Conservation (phyloP, 2,329 filamentous ascomycete genomes). For the Pyrenophora teres region DNA sequence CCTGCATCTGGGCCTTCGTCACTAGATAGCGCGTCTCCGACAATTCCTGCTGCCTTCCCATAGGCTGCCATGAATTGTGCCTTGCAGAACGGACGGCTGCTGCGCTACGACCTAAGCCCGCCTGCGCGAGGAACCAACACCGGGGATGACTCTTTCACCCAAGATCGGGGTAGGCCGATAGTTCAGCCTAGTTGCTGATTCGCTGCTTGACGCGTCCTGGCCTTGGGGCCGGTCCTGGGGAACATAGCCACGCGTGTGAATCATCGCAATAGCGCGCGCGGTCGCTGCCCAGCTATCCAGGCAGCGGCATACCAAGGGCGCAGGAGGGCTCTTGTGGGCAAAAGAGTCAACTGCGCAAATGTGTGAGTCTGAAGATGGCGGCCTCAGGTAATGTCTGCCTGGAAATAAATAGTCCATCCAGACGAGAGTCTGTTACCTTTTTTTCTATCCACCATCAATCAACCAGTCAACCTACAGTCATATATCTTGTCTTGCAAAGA, state of each 20-base stretch:
- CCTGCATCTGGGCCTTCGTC: constrained; percentile 25
- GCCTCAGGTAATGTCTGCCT: constrained; percentile 44
- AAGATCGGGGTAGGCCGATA: constrained; percentile 5
- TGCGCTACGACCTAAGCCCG: background rate
- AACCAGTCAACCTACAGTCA: constrained; percentile 3
- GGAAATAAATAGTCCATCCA: constrained; percentile 29
- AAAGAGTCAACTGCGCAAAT: constrained; percentile 21
- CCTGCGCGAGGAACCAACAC: constrained; percentile 4
- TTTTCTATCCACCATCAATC: constrained; percentile 11
- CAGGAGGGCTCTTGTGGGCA: constrained; percentile 34
- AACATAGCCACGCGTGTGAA: constrained; percentile 40
- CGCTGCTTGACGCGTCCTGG: constrained; percentile 23
- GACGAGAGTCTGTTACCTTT: constrained; percentile 14
- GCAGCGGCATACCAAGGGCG: constrained; percentile 24
- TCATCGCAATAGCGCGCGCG: constrained; percentile 28
- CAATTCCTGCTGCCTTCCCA: constrained; percentile 16
- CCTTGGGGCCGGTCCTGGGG: constrained; percentile 26
- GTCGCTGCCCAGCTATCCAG: constrained; percentile 29
- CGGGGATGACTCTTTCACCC: constrained; percentile 33
- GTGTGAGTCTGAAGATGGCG: constrained; percentile 20
- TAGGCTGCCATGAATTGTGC: constrained; percentile 31
- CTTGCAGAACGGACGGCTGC: constrained; percentile 27
- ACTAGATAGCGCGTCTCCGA: constrained; percentile 21
- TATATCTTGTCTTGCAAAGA: background rate
- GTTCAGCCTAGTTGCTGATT: constrained; percentile 30